Conservation (phyloP, 1,139 yeast genomes). For the Groenewaldozyma sp. region DNA sequence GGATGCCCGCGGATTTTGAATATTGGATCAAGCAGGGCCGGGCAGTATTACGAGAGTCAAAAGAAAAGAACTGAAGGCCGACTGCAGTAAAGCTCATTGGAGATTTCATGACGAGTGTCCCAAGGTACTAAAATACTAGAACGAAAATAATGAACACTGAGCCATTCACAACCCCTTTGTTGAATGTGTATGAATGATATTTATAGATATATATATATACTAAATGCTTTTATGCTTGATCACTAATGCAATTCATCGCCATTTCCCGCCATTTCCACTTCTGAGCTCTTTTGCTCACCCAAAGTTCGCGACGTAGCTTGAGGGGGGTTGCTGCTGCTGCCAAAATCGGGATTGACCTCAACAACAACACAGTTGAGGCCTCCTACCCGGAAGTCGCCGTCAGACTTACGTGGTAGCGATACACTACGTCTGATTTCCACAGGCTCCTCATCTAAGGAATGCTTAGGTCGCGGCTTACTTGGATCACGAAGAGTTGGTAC, state of each 20-base stretch:
- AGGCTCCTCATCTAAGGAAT: neutral
- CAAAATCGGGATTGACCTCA: slow-evolving; percentile 29
- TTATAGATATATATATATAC: too few species aligned
- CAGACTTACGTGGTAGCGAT: slow-evolving; percentile 22
- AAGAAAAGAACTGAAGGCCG: slow-evolving; percentile 18
- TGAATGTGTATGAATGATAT: too few species aligned
- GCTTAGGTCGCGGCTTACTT: neutral
- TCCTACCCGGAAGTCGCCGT: slow-evolving; percentile 25
- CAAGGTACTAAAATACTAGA: too few species aligned
- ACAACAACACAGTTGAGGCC: slow-evolving; percentile 29
- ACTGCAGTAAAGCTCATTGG: neutral
- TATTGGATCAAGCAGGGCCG: slow-evolving; percentile 67
- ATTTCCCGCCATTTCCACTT: too few species aligned
- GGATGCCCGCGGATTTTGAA: slow-evolving; percentile 88
- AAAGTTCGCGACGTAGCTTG: neutral
- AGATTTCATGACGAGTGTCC: too few species aligned
- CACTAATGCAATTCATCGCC: too few species aligned
- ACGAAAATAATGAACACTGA: too few species aligned
- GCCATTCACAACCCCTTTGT: too few species aligned
- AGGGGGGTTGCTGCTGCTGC: slow-evolving; percentile 17
- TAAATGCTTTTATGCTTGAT: too few species aligned
- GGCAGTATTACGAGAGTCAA: slow-evolving; percentile 53
- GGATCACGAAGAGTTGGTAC: neutral
- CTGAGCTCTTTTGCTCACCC: too few species aligned
- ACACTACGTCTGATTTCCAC: slow-evolving; percentile 18